A percentile compares a stretch with the other conserved stretches of the same genome.
Evolutionary conservation across 495 filamentous ascomycete species (phyloP).

Genomic region (Hypoxylon lenormandii): DNA sequence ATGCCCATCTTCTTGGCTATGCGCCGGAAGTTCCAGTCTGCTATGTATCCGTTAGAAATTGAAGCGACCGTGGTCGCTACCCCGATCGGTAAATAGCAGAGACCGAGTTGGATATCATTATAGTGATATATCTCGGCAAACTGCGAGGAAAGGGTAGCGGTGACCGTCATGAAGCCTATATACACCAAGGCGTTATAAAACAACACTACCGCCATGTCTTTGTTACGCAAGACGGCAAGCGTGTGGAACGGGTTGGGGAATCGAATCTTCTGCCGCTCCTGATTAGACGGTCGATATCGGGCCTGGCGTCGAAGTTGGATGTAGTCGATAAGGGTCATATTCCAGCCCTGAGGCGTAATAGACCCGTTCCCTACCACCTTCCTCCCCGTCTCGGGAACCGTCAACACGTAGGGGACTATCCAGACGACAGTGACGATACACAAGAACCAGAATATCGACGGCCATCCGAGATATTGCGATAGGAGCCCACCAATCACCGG

Average conservation of each 20-base stretch:
- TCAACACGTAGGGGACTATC: slow-evolving; percentile 64
- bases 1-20: slow-evolving; percentile 63
- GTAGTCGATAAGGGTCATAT: slow-evolving; percentile 63
- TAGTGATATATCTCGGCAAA: slow-evolving; percentile 73
- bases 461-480: slow-evolving; percentile 73
- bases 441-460: slow-evolving; percentile 80
- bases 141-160: slow-evolving; percentile 68
- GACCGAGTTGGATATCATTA: slow-evolving; percentile 74
- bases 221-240: slow-evolving; percentile 72
- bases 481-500: slow-evolving; percentile 75
- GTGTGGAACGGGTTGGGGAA: slow-evolving; percentile 79
- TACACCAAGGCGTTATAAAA: slow-evolving; percentile 66
- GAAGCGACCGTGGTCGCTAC: slow-evolving; percentile 75
- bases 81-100: slow-evolving; percentile 72
- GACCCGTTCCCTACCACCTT: slow-evolving; percentile 79
- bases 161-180: slow-evolving; percentile 59
- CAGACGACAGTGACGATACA: slow-evolving; percentile 68
- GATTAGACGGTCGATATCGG: slow-evolving; percentile 44
- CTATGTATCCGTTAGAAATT: slow-evolving; percentile 70
- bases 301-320: slow-evolving; percentile 51
- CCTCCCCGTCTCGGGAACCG: slow-evolving; percentile 75
- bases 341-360: slow-evolving; percentile 66
- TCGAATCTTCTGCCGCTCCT: slow-evolving; percentile 63
- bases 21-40: slow-evolving; percentile 69
- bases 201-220: slow-evolving; percentile 65